Evolutionary conservation across 352 stramenopile species (phyloP), one percentile per base, ranked within the genome.

Genomic region (Phytophthora aleatoria): DNA sequence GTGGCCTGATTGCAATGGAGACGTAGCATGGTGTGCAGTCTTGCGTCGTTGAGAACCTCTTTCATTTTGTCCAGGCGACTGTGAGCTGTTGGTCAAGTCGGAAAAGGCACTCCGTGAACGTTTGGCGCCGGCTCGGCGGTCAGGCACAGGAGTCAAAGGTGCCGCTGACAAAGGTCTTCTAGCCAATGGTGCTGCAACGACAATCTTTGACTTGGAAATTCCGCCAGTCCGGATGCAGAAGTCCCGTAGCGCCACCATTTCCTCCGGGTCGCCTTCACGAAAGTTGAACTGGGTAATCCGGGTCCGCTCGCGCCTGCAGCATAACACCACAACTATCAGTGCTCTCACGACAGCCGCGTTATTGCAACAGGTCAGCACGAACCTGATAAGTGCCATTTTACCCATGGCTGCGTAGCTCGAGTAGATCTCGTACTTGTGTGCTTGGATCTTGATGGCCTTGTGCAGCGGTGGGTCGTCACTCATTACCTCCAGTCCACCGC

Each of bases 331-430:
- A 7, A 47, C 6, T 59, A 20, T 30, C 12, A 31, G 11, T 27
- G 8, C 15, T 20, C 5, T 1, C 31, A 12, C 10, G 24, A 9
- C 31, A 38, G 27, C 9, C 43, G 9, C 7, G 30, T n/a, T 26
- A 36, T 36, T 62, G 35, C 16, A 44, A 45, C 12, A 12, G 7
- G 6, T 9, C 36, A 38, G 15, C 35, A 72, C 77, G 15, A 61
- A 88, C 82, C 71, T 63, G 61, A 91, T 87, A 56, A 93, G 82
- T 10, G 82, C 77, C 15, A 89, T 60, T 42, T 90, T 93, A 52
- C 85, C 85, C 27, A 84, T 67, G 6, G 58, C 38, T 28, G 82
- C 47, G 36, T 87, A 83, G 33, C 85, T 89, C 50, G 82, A 93
- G 67, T 91, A 93, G 24, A 91, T 64, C 59, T 91, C 82, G 60